A percentile compares a stretch with the other conserved stretches of the same genome.
Conservation (phyloP, 2,329 filamentous ascomycete genomes). For the Xylariomycetidae sp. region DNA sequence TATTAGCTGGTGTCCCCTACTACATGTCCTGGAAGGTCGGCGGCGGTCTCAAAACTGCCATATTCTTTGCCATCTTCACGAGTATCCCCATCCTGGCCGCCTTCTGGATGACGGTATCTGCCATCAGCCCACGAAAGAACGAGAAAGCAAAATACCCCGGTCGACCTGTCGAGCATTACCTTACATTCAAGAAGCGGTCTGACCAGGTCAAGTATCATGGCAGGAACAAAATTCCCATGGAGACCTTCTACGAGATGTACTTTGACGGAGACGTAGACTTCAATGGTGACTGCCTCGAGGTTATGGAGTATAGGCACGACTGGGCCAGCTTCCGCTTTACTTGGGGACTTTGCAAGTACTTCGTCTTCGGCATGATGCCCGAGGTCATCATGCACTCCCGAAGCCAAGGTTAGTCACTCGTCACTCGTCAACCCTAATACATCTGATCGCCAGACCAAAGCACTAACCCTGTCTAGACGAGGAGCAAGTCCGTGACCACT, state of each 20-base stretch:
- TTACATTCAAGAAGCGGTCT: conserved; percentile 68
- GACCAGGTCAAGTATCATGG: conserved; percentile 66
- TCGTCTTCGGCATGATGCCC: conserved; percentile 81
- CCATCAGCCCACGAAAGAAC: conserved; percentile 81
- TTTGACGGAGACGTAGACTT: conserved; percentile 93
- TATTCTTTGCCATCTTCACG: conserved; percentile 80
- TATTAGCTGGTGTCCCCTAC: conserved; percentile 67
- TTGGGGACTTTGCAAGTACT: conserved; percentile 76
- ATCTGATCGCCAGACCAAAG: no score
- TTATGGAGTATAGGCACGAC: conserved; percentile 91
- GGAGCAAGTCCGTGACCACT: conserved; percentile 96
- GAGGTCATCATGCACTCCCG: conserved; percentile 91
- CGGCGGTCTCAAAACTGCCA: conserved; percentile 79
- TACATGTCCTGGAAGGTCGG: conserved; percentile 80
- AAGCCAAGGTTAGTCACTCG: conserved; percentile 62
- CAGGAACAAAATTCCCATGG: conserved; percentile 77
- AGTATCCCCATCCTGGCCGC: conserved; percentile 71
- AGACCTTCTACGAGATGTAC: conserved; percentile 98
- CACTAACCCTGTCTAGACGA: conserved; percentile 57
- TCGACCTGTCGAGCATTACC: conserved; percentile 84
- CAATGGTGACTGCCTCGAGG: conserved; percentile 86
- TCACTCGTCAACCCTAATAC: not conserved
- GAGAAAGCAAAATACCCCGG: conserved; percentile 87
- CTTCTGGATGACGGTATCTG: conserved; percentile 79
- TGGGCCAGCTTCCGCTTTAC: conserved; percentile 97